Percentiles rank a stretch among this genome's conserved stretches.
Conservation (phyloP, 2,329 filamentous ascomycete genomes). For the Ophiocordyceps australis region DNA sequence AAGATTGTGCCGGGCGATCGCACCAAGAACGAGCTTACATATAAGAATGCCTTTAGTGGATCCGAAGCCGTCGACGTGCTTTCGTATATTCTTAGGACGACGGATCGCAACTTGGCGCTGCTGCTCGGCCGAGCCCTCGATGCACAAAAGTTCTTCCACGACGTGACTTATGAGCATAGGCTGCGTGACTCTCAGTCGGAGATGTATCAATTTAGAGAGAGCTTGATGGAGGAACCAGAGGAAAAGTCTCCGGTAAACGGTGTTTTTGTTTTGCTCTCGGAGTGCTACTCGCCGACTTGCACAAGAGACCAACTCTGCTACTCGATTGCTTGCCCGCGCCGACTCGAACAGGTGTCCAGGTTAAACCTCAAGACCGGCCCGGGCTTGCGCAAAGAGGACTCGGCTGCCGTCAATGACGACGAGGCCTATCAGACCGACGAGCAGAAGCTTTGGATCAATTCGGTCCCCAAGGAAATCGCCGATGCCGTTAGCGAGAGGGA, state of each 20-base stretch:
- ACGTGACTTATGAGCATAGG: constrained; percentile 94
- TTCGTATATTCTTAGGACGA: constrained; percentile 92
- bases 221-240: constrained; percentile 67
- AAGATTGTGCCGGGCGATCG: constrained; percentile 74
- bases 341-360: constrained; percentile 85
- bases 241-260: constrained; percentile 65
- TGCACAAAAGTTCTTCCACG: constrained; percentile 97
- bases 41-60: constrained; percentile 93
- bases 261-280: constrained; percentile 87
- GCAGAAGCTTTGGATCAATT: constrained; percentile 99
- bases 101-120: constrained; percentile 82
- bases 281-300: constrained; percentile 96
- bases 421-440: constrained; percentile 74
- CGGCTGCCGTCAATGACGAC: constrained; percentile 50
- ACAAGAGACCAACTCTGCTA: constrained; percentile 92
- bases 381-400: constrained; percentile 52
- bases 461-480: constrained; percentile 84
- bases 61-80: constrained; percentile 91
- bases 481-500: constrained; percentile 80
- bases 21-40: constrained; percentile 91
- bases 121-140: constrained; percentile 82
- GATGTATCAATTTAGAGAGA: constrained; percentile 94
- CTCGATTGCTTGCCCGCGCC: constrained; percentile 87
- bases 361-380: constrained; percentile 87
- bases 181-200: constrained; percentile 86